Evolutionary conservation across 345 rosid species (phyloP).

Genomic region (Salix dunnii): DNA sequence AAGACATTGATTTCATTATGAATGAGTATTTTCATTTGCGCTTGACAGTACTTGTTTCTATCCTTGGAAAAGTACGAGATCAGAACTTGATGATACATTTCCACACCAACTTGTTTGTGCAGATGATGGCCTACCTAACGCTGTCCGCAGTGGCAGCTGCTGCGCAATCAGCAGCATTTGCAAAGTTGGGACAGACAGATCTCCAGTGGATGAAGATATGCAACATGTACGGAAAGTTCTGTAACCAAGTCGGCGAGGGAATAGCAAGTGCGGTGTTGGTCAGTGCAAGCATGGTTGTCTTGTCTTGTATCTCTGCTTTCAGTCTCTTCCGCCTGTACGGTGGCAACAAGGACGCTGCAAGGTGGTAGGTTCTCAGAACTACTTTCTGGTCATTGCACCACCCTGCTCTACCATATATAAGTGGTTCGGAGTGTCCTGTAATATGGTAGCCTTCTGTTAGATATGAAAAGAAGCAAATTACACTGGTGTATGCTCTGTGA

Average conservation of each 20-base stretch:
- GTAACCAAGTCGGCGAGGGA: constrained; percentile 68
- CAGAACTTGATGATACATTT: background rate
- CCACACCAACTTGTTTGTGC: constrained; percentile 13
- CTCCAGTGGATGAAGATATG: constrained; percentile 91
- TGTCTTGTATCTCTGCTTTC: constrained; percentile 73
- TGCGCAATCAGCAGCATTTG: constrained; percentile 61
- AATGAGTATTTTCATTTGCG: background rate
- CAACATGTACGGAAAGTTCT: constrained; percentile 71
- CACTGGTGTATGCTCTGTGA: background rate
- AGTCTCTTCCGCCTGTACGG: constrained; percentile 81
- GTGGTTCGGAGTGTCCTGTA: background rate
- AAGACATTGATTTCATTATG: background rate
- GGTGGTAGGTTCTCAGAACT: constrained; percentile 28
- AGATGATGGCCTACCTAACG: constrained; percentile 71
- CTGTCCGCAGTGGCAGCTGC: constrained; percentile 77
- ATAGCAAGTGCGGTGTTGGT: constrained; percentile 49
- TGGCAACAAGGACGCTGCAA: constrained; percentile 25
- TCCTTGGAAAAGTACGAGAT: background rate
- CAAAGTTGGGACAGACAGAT: constrained; percentile 65
- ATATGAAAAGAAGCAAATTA: background rate
- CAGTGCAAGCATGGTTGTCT: constrained; percentile 46
- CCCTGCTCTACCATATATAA: background rate
- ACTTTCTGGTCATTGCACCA: background rate
- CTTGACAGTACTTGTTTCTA: background rate
- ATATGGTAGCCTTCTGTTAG: background rate